Percentiles rank a stretch among this genome's conserved stretches.
These are phyloP conservation scores for Brettanomyces bruxellensis DNA, from an alignment of 805 yeast species.

Conservation along the genomic window DNA sequence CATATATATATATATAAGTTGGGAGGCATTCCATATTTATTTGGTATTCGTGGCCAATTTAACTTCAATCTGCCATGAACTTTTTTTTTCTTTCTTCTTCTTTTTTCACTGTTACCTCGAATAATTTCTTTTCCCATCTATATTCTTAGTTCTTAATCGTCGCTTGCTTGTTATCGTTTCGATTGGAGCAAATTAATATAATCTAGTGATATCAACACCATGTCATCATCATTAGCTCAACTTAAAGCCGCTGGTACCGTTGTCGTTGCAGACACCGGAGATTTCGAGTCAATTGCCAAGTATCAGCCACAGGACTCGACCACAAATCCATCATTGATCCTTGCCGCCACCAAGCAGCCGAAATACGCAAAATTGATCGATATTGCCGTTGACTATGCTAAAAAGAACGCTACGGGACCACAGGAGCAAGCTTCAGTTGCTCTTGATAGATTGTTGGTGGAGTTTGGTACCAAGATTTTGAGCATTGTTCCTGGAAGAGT, in stretches of 20 bases:
- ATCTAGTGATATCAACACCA: slow-evolving; percentile 1
- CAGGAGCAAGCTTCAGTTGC: slow-evolving; percentile 75
- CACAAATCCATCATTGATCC: slow-evolving; percentile 94
- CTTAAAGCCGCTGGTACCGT: slow-evolving; percentile 92
- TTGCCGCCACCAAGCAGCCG: slow-evolving; percentile 89
- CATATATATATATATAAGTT: no score
- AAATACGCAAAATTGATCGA: slow-evolving; percentile 87
- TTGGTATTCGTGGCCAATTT: no score
- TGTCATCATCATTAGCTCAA: slow-evolving; percentile 81
- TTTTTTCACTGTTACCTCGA: no score
- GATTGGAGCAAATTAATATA: no score
- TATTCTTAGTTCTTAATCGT: no score
- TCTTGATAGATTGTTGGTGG: slow-evolving; percentile 86
- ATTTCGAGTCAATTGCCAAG: slow-evolving; percentile 94
- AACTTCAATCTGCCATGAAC: no score
- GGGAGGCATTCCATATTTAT: no score
- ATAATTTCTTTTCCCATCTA: no score
- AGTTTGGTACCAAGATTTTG: slow-evolving; percentile 90
- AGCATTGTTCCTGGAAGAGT: slow-evolving; percentile 98
- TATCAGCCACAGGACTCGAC: slow-evolving; percentile 99
- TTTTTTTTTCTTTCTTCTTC: no score
- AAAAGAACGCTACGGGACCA: slow-evolving; percentile 44
- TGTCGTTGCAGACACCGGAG: slow-evolving; percentile 98
- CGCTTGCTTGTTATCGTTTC: no score
- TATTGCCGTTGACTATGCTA: slow-evolving; percentile 81